Evolutionary conservation across 1,284 basidiomycete genomes (phyloP).

Genomic region (Malassezia slooffiae): DNA sequence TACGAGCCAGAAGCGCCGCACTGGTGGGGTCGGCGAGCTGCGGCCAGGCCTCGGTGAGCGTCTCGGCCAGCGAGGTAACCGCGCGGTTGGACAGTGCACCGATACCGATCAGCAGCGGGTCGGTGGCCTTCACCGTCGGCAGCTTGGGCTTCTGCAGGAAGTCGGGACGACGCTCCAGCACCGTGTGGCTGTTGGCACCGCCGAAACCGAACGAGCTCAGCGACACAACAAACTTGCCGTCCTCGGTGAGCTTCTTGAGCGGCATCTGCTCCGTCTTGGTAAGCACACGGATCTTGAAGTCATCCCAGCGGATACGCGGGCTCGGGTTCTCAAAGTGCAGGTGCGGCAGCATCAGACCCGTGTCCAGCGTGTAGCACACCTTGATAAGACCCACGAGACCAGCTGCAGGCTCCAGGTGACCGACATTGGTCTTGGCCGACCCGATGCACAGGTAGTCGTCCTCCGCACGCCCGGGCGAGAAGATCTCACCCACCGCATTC

Average conservation of each 20-base stretch:
- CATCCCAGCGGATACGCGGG: constrained; percentile 16
- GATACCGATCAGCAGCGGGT: constrained; percentile 13
- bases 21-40: constrained; percentile 1
- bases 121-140: not conserved
- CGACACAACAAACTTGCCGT: constrained; percentile 15
- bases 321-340: constrained; percentile 14
- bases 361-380: constrained; percentile 13
- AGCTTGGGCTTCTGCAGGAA: not conserved
- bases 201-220: constrained; percentile 19
- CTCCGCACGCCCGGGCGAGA: constrained; percentile 8
- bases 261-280: constrained; percentile 12
- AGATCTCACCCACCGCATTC: constrained; percentile 15
- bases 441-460: constrained; percentile 15
- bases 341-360: constrained; percentile 11
- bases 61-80: constrained; percentile 6
- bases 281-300: constrained; percentile 14
- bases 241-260: constrained; percentile 11
- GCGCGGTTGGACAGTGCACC: constrained; percentile 17
- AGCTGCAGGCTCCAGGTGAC: constrained; percentile 18
- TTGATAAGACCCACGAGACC: constrained; percentile 19
- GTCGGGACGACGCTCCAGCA: constrained; percentile 18
- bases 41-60: constrained; percentile 7
- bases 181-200: constrained; percentile 20
- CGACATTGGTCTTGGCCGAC: constrained; percentile 21
- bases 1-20: constrained; percentile 12